Conservation (phyloP, 1,284 basidiomycete genomes). For the Leccinum variabile region DNA sequence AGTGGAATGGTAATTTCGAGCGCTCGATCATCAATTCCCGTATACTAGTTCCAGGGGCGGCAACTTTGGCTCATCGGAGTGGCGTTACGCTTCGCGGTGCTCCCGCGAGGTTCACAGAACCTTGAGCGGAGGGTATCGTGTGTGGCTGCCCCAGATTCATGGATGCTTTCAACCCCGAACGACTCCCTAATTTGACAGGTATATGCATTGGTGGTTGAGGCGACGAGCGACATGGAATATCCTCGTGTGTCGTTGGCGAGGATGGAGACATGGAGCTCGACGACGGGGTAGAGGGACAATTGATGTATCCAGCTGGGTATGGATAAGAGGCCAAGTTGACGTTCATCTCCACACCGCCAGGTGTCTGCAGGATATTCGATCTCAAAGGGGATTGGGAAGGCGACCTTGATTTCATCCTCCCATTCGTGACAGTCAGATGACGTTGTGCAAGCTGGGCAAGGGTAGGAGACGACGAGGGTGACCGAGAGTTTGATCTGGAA, state of each 20-base stretch:
- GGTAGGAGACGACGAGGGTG: slow-evolving; percentile 21
- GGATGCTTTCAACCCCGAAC: slow-evolving; percentile 32
- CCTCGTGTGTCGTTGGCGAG: slow-evolving; percentile 24
- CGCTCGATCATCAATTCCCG: slow-evolving; percentile 1
- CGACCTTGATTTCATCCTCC: slow-evolving; percentile 28
- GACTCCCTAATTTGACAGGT: slow-evolving; percentile 24
- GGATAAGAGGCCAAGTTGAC: slow-evolving; percentile 15
- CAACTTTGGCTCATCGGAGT: slow-evolving; percentile 23
- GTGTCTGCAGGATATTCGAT: slow-evolving; percentile 17
- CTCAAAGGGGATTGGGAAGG: slow-evolving; percentile 35
- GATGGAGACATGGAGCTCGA: slow-evolving; percentile 24
- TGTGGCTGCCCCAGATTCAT: slow-evolving; percentile 22
- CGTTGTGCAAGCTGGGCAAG: slow-evolving; percentile 28
- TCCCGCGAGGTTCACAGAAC: slow-evolving; percentile 21
- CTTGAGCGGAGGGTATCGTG: slow-evolving; percentile 13
- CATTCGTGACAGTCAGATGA: slow-evolving; percentile 20
- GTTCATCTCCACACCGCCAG: slow-evolving; percentile 18
- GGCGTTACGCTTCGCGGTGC: slow-evolving; percentile 27
- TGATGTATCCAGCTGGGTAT: slow-evolving; percentile 21
- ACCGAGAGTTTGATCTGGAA: slow-evolving; percentile 22
- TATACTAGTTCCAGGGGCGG: neutral
- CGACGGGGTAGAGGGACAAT: slow-evolving; percentile 18
- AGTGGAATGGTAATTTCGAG: slow-evolving; percentile 4
- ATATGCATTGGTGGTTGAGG: slow-evolving; percentile 18
- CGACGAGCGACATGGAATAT: slow-evolving; percentile 16